Base-by-base conservation (phyloP, 2,329 filamentous ascomycete species). In the Achaetomium macrosporum region DNA sequence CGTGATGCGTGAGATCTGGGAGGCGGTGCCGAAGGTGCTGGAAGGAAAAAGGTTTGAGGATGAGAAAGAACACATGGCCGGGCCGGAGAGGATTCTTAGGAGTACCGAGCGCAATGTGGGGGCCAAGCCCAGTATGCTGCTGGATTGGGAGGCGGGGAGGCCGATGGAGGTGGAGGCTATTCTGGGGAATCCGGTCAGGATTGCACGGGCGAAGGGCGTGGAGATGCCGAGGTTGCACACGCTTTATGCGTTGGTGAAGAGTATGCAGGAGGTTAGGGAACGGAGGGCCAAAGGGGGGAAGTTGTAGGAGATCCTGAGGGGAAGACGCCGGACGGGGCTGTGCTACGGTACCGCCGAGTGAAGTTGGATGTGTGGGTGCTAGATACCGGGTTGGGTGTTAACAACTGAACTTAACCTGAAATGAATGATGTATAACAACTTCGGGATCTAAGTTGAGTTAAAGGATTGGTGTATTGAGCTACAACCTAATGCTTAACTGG, bases 91-190 rank as follows among this genome's bases (percentile, higher is more conserved):
- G 61, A 84, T 87, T 29, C 65, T 88, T 40, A 71, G 71, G 50
- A 85, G 81, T 60, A 87, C 79, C 31, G 77, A 80, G 67, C 73
- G 77, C 57, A 87, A 87, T 59, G 78, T 74, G 33, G 84, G 84
- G 0, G 82, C 81, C 16, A 77, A 79, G 61, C 80, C 80, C 29
- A 83, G 79, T 59, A 88, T 88, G 85, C 71, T 86, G 61, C 68
- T 84, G 13, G 85, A 88, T 63, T 88, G 84, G 83, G 82, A 86
- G 66, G 75, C 73, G 1, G 81, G 82, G 0, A 75, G 81, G 63
- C 77, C 76, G 39, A 76, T 88, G 75, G 85, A 89, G 71, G 65
- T 88, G 47, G 85, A 88, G 68, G 85, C 87, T 35, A 87, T 88
- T 39, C 65, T 88, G 20, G 85, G 85, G 1, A 88, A 88, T 64